Percentiles rank a stretch among this genome's conserved stretches.
Conservation (phyloP, 306 rosid genomes). For the Trichosanthes truncata region DNA sequence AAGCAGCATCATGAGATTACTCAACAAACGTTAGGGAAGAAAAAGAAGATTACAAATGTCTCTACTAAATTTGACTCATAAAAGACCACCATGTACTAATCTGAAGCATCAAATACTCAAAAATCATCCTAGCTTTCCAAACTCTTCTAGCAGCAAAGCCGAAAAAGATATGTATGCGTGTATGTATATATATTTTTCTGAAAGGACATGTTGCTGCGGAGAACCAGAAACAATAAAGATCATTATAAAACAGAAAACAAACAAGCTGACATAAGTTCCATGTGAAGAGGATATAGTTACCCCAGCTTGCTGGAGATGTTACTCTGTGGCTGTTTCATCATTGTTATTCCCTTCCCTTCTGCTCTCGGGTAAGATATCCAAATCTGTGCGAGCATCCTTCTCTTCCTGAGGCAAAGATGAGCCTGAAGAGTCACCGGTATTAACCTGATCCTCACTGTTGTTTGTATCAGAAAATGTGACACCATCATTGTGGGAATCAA, state of each 20-base stretch:
- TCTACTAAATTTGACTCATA: neutral
- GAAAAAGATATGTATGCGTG: neutral
- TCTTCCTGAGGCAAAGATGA: conserved; percentile 29
- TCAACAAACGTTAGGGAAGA: neutral
- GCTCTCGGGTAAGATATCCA: conserved; percentile 60
- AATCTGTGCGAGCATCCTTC: conserved; percentile 40
- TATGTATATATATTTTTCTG: neutral
- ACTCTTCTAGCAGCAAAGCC: neutral
- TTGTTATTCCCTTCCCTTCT: conserved; percentile 29
- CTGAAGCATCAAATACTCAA: neutral
- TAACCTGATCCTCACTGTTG: conserved; percentile 17
- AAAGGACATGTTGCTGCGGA: neutral
- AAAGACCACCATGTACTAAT: neutral
- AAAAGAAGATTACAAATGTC: neutral
- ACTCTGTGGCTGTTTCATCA: conserved; percentile 41
- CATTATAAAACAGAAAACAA: neutral
- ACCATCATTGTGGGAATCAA: conserved; percentile 28
- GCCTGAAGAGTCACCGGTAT: conserved; percentile 26
- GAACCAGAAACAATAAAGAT: neutral
- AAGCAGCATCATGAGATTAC: neutral
- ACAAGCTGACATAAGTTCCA: neutral
- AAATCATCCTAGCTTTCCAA: neutral
- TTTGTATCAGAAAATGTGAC: conserved; percentile 15
- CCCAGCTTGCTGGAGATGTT: conserved; percentile 18
- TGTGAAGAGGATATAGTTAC: neutral